These are phyloP conservation scores for Aspergillus cristatus DNA, from an alignment of 495 filamentous ascomycete species.

Conservation along the genomic window DNA sequence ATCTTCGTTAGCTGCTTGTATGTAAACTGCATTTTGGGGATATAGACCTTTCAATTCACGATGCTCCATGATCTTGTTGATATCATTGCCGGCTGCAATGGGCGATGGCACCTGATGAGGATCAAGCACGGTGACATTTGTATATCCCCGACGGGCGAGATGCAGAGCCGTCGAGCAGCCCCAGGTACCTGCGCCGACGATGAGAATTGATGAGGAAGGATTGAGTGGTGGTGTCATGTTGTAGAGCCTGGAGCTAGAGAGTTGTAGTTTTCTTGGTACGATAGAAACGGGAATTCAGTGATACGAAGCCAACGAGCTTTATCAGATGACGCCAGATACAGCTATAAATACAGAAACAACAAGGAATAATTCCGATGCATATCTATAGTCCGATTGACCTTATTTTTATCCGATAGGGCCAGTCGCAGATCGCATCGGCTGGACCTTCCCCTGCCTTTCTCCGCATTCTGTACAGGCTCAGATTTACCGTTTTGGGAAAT, in stretches of 20 bases:
- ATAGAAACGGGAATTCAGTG: not conserved
- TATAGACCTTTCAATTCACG: slow-evolving; percentile 29
- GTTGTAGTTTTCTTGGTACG: not conserved
- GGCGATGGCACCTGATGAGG: slow-evolving; percentile 34
- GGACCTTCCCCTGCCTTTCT: slow-evolving; percentile 17
- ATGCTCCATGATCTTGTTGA: slow-evolving; percentile 50
- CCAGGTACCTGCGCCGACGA: slow-evolving; percentile 44
- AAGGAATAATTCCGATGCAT: too few species aligned
- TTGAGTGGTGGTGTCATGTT: slow-evolving; percentile 11
- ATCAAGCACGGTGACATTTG: slow-evolving; percentile 40
- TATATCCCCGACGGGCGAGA: slow-evolving; percentile 39
- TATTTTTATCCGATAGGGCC: too few species aligned
- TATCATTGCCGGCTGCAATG: slow-evolving; percentile 46
- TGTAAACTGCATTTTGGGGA: not conserved
- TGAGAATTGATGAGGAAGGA: slow-evolving; percentile 19
- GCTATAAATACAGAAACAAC: too few species aligned
- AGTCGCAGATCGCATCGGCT: slow-evolving; percentile 6
- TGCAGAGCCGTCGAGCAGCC: slow-evolving; percentile 45
- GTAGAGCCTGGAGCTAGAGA: not conserved
- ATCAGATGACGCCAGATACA: too few species aligned
- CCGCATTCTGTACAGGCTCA: not conserved
- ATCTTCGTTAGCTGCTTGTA: not conserved
- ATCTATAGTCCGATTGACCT: too few species aligned
- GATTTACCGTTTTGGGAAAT: too few species aligned
- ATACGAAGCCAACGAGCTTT: too few species aligned